These are phyloP conservation scores for Aspergillus tamarii DNA, from an alignment of 2,329 filamentous ascomycete genomes.

Conservation along the genomic window DNA sequence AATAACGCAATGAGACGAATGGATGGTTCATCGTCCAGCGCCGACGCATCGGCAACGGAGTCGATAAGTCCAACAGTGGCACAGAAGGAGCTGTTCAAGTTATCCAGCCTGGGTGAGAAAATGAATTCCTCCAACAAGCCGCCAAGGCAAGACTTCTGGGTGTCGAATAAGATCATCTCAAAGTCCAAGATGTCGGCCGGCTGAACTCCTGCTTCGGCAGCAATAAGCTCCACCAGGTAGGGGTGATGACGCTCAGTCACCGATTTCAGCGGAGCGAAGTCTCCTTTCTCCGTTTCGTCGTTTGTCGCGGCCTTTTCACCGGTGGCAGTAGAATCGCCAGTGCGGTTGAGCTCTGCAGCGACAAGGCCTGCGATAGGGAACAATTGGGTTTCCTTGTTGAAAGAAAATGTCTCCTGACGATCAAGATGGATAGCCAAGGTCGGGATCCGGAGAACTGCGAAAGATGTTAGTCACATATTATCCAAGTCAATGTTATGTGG, in stretches of 20 bases:
- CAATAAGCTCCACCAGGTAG: constrained; percentile 81
- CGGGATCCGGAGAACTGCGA: constrained; percentile 76
- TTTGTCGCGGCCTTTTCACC: constrained; percentile 28
- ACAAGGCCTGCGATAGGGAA: constrained; percentile 91
- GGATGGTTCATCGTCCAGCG: constrained; percentile 73
- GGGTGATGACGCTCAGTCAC: constrained; percentile 86
- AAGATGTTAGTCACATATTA: constrained; percentile 7
- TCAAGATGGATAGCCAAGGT: constrained; percentile 94
- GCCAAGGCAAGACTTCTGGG: constrained; percentile 85
- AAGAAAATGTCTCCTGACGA: constrained; percentile 80
- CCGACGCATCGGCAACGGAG: constrained; percentile 66
- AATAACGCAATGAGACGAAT: constrained; percentile 95
- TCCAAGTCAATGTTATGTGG: background rate
- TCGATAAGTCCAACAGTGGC: constrained; percentile 81
- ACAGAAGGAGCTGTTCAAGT: constrained; percentile 95
- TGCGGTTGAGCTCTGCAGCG: constrained; percentile 83
- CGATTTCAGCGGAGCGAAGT: constrained; percentile 74
- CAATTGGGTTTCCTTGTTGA: constrained; percentile 96
- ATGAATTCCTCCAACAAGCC: constrained; percentile 93
- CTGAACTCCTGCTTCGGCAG: constrained; percentile 72
- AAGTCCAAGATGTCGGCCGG: constrained; percentile 83
- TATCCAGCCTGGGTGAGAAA: constrained; percentile 94
- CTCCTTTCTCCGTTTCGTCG: constrained; percentile 46
- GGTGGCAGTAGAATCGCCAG: constrained; percentile 49
- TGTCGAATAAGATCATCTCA: constrained; percentile 95